phyloP scores from a whole-genome alignment of 1,139 yeast species.

The Hansenula sp. region DNA sequence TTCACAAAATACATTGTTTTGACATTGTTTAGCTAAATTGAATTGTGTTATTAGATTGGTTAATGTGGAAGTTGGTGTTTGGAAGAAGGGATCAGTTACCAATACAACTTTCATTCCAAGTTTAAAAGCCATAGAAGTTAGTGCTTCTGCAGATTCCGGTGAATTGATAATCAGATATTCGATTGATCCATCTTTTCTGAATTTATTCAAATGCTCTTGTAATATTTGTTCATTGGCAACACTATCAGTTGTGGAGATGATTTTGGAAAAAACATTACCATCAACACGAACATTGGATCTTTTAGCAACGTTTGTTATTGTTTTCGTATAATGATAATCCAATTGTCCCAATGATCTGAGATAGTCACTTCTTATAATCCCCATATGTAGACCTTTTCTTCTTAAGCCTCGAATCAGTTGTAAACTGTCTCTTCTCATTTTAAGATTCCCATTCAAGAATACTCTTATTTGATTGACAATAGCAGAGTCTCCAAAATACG shows the following conservation, averaged over 20 bases:
- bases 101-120: conserved; percentile 15
- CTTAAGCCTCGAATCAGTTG: conserved; percentile 5
- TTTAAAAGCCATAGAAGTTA: conserved; percentile 13
- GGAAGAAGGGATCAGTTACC: conserved; percentile 13
- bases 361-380: conserved; percentile 17
- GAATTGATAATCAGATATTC: conserved; percentile 17
- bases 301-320: conserved; percentile 9
- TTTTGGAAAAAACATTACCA: conserved; percentile 9
- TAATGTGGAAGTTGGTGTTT: conserved; percentile 15
- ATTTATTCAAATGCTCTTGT: conserved; percentile 8
- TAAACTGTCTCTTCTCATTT: conserved; percentile 5
- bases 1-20: conserved; percentile 8
- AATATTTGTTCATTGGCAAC: conserved; percentile 7
- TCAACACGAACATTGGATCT: conserved; percentile 2
- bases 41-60: conserved; percentile 7
- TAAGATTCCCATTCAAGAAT: not conserved
- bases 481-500: not conserved
- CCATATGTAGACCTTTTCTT: conserved; percentile 6
- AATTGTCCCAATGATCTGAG: conserved; percentile 12
- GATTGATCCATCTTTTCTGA: conserved; percentile 1
- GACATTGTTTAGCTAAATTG: conserved; percentile 5
- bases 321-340: conserved; percentile 7
- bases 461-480: not conserved
- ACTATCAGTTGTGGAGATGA: conserved; percentile 8
- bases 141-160: conserved; percentile 17